phyloP scores from a whole-genome alignment of 2,329 filamentous ascomycete genomes.

The Epichloe typhina region DNA sequence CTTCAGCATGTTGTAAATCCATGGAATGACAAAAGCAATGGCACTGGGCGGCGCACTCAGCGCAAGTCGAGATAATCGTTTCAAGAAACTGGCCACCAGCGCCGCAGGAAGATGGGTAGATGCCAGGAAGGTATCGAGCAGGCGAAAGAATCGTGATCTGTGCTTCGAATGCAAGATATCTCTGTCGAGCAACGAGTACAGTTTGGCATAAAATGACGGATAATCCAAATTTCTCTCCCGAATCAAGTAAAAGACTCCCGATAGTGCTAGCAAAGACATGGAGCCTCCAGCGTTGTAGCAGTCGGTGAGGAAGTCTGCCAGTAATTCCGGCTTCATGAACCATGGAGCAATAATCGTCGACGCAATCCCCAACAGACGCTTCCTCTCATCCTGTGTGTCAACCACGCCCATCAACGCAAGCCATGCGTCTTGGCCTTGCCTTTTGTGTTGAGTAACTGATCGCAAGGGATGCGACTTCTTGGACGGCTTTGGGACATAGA shows the following conservation, averaged over 20 bases:
- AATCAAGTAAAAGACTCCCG: constrained; percentile 90
- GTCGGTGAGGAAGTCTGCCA: constrained; percentile 95
- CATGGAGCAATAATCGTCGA: constrained; percentile 71
- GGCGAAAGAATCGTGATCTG: constrained; percentile 81
- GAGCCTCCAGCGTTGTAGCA: constrained; percentile 80
- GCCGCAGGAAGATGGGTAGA: constrained; percentile 87
- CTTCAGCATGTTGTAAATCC: constrained; percentile 90
- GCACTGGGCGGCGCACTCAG: constrained; percentile 83
- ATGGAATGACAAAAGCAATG: constrained; percentile 79
- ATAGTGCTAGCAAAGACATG: constrained; percentile 75
- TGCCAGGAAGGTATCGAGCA: constrained; percentile 78
- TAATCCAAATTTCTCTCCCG: constrained; percentile 91
- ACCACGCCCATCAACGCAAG: constrained; percentile 57
- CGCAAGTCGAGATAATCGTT: constrained; percentile 71
- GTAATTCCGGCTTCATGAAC: constrained; percentile 75
- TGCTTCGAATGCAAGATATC: constrained; percentile 87
- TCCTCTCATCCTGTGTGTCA: constrained; percentile 61
- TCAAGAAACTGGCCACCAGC: constrained; percentile 90
- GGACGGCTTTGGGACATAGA: constrained; percentile 51
- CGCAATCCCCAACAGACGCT: constrained; percentile 62
- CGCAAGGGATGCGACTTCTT: constrained; percentile 55
- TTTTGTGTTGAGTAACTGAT: constrained; percentile 59
- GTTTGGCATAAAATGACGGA: constrained; percentile 81
- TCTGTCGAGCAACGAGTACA: constrained; percentile 83
- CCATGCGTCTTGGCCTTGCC: constrained; percentile 77